Evolutionary conservation across 352 stramenopile species (phyloP).

Genomic region (Pseudoperonospora humuli): DNA sequence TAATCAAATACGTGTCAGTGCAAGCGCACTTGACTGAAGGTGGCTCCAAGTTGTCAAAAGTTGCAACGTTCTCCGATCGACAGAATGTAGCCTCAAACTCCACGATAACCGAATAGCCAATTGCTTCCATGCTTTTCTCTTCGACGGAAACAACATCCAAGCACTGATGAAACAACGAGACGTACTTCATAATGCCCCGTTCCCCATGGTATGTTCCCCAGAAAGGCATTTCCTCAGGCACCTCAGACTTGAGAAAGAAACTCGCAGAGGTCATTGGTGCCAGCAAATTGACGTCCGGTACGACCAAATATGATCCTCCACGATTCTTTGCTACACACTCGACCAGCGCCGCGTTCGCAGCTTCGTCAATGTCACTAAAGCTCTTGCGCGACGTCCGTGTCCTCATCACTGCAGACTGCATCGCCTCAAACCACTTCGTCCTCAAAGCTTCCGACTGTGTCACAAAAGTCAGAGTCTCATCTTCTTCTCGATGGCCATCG

Average conservation of each 20-base stretch:
- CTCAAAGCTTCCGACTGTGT: constrained; percentile 45
- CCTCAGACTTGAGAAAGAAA: constrained; percentile 72
- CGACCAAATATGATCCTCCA: constrained; percentile 33
- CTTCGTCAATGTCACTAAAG: constrained; percentile 54
- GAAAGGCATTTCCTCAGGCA: constrained; percentile 72
- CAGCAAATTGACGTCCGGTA: constrained; percentile 55
- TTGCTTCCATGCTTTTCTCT: constrained; percentile 59
- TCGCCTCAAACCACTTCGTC: constrained; percentile 52
- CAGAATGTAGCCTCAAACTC: constrained; percentile 67
- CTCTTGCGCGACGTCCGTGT: constrained; percentile 42
- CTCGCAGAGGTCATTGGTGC: constrained; percentile 45
- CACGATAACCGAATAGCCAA: constrained; percentile 68
- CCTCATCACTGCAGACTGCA: constrained; percentile 39
- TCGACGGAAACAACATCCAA: constrained; percentile 47
- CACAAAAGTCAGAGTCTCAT: constrained; percentile 72
- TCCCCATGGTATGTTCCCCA: constrained; percentile 67
- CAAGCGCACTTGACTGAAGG: constrained; percentile 51
- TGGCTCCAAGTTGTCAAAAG: constrained; percentile 20
- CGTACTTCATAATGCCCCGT: constrained; percentile 61
- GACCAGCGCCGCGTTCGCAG: constrained; percentile 49
- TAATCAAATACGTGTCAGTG: constrained; percentile 73
- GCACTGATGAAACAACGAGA: constrained; percentile 55
- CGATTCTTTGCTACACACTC: constrained; percentile 55
- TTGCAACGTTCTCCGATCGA: constrained; percentile 24
- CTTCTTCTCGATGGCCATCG: constrained; percentile 58